Conservation (phyloP, 192 early-diverging fungal species). For the Backusella tuberculispora region DNA sequence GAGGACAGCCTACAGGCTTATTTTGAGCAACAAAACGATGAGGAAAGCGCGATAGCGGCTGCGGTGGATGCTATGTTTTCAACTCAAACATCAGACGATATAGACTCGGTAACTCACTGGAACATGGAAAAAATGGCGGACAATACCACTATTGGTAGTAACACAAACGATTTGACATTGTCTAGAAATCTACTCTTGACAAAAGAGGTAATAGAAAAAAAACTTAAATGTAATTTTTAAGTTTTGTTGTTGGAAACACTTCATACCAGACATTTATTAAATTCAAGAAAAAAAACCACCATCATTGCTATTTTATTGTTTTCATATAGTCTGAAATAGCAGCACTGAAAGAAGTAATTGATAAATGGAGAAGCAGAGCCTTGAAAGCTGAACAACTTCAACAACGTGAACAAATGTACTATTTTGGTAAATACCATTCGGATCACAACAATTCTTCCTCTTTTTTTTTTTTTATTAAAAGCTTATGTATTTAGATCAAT, state of each 20-base stretch:
- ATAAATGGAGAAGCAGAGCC: slow-evolving; percentile 15
- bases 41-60: slow-evolving; percentile 3
- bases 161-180: slow-evolving; percentile 15
- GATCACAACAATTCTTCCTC: not conserved
- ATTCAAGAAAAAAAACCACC: not conserved
- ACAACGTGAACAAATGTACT: slow-evolving; percentile 10
- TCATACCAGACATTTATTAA: slow-evolving; percentile 14
- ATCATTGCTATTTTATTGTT: not conserved
- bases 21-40: slow-evolving; percentile 22
- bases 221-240: slow-evolving; percentile 5
- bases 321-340: slow-evolving; percentile 19
- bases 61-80: slow-evolving; percentile 15
- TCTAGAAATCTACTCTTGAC: slow-evolving; percentile 17
- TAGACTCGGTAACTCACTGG: slow-evolving; percentile 13
- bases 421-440: not conserved
- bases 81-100: slow-evolving; percentile 12
- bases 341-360: slow-evolving; percentile 18
- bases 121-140: slow-evolving; percentile 15
- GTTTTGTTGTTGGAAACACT: slow-evolving; percentile 8
- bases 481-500: slow-evolving; percentile 10
- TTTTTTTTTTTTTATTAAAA: not conserved
- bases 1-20: slow-evolving; percentile 21
- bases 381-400: slow-evolving; percentile 8
- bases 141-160: not conserved
- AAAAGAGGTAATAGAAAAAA: slow-evolving; percentile 2